Base-by-base conservation (phyloP, 768 basidiomycete species). In the Calvatia gigantea region DNA sequence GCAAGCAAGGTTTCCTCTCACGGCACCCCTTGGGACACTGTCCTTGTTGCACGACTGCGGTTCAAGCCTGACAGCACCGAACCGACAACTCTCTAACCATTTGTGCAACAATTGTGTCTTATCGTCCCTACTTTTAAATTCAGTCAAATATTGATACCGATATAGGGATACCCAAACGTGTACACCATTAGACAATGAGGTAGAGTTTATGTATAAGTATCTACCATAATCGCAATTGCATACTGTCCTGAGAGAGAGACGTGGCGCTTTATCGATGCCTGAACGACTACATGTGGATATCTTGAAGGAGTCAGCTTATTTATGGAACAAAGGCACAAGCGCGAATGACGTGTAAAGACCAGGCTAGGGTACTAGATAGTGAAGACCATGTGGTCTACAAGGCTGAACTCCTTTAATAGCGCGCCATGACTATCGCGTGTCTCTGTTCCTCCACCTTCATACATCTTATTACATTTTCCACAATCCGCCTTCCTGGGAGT, bases 21-120 rank as follows among this genome's bases (percentile, higher is more conserved):
- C 9, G 73, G 74, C 52, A 67, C 60, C 4, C 64, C 65, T 4
- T 83, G 78, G 81, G 78, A 86, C 57, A 76, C 84, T 2, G 75
- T 91, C 12, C 71, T 89, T 19, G 64, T 91, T 23, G 82, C 86
- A 9, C 73, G 83, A 9, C 67, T 91, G 48, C 73, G 85, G 28
- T 90, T 89, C 71, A 84, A 81, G 57, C 77, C 81, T 1, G 87
- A 89, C 58, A 70, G 70, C 27, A 56, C 70, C 3, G 81, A 81
- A 41, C 85, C 87, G 1, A 89, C 83, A 25, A 45, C 51, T 3
- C 54, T 56, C n/a, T 56, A 39, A 55, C 3, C 14, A 28, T 48
- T 48, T 11, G n/a, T 8, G 9, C 14, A 6, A 21, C 3, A 12
- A 32, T 31, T 29, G 11, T 48, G 7, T 12, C 15, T 17, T 32